Evolutionary conservation across 305 asterid species (phyloP).

Genomic region (Fraxinus baroniana): DNA sequence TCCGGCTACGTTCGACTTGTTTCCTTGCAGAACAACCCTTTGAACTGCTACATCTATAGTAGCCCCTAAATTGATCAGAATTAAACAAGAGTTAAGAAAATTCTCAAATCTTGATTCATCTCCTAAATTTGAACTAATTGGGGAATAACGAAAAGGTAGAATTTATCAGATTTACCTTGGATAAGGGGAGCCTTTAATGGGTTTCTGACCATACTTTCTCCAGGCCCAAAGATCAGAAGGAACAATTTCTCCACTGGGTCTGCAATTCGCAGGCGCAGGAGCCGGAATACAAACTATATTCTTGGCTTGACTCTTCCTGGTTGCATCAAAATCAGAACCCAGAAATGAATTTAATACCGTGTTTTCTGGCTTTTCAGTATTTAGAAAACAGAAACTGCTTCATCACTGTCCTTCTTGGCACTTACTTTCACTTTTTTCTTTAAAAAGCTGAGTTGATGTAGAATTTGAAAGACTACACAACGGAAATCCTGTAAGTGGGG

Average conservation of each 20-base stretch:
- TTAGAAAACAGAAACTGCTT: no score
- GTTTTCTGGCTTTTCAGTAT: no score
- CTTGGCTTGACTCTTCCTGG: constrained; percentile 77
- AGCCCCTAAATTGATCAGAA: constrained; percentile 41
- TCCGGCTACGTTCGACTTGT: constrained; percentile 72
- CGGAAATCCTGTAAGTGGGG: constrained; percentile 21
- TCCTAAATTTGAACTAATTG: no score
- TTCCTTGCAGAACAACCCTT: constrained; percentile 67
- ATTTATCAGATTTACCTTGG: constrained; percentile 1
- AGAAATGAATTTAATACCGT: background rate
- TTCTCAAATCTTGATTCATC: no score
- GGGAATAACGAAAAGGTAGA: no score
- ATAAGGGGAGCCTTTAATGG: constrained; percentile 63
- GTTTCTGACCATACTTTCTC: constrained; percentile 68
- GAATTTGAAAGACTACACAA: constrained; percentile 26
- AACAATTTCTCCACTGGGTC: constrained; percentile 70
- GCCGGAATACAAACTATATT: constrained; percentile 86
- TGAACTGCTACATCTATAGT: constrained; percentile 68
- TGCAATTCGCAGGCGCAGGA: constrained; percentile 72
- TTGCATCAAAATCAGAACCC: constrained; percentile 5
- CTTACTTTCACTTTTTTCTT: background rate
- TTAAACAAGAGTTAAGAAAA: no score
- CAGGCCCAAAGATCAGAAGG: constrained; percentile 78
- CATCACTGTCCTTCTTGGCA: no score
- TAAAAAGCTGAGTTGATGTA: constrained; percentile 36